Evolutionary conservation across 441 rosid genomes (phyloP), one percentile per base, ranked within the genome.

Genomic region (Euphorbia celastroides): DNA sequence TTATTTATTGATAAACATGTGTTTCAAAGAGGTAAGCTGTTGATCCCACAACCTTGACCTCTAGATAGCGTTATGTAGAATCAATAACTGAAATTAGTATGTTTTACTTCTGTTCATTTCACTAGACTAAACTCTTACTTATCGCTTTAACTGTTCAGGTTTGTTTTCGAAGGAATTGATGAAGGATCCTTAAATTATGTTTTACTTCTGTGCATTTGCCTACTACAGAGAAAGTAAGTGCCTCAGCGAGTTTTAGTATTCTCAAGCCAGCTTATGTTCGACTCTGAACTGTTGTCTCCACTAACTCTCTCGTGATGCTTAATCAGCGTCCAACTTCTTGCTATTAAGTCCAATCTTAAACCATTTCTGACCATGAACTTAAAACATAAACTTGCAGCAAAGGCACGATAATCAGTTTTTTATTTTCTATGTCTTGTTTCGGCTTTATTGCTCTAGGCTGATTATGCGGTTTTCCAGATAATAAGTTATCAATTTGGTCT

Each of bases 121-220:
- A n/a, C n/a, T n/a, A n/a, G n/a, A n/a, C n/a, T n/a, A n/a, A n/a
- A n/a, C n/a, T n/a, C n/a, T n/a, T n/a, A n/a, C n/a, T n/a, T n/a
- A n/a, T n/a, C n/a, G 27, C 38, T 57, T 66, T n/a, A n/a, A 57
- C 25, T 65, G 42, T 10, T 56, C 76, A 84, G 88, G 82, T 84
- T 80, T 70, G 78, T 74, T 36, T 80, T 82, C 30, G 83, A 84
- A 66, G 88, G 88, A 68, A 80, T 82, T 68, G 84, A 82, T 70
- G 84, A 79, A 77, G 82, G 80, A 64, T 82, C 84, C 57, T 66
- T 82, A 30, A 67, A 75, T 65, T 55, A 68, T 62, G 82, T 84
- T 66, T 76, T 84, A 30, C 77, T 74, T n/a, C 46, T 81, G 84
- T 22, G 84, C 82, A 72, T 75, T 80, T 77, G 51, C 79, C 48